A percentile compares a stretch with the other conserved stretches of the same genome.
Conservation (phyloP, 2,329 filamentous ascomycete species). For the Anisogramma anomala region DNA sequence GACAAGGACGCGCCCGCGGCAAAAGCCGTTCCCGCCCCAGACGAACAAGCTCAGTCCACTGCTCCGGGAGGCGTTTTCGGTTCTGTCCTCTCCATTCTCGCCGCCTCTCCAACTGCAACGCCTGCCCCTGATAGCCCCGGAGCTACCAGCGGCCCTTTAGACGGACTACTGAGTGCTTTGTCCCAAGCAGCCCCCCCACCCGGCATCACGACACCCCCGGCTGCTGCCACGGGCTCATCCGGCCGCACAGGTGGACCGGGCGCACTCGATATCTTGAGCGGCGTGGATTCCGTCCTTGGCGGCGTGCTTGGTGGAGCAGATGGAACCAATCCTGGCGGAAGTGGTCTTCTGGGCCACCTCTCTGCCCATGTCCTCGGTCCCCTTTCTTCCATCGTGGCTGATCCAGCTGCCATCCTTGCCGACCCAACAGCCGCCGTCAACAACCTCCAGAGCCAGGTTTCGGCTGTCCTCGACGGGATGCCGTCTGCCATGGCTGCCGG, state of each 20-base stretch:
- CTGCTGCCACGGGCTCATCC: neutral
- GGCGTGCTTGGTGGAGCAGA: slow-evolving; percentile 6
- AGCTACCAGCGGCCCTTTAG: neutral
- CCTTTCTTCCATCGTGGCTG: slow-evolving; percentile 8
- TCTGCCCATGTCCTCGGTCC: slow-evolving; percentile 10
- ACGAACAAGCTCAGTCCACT: neutral
- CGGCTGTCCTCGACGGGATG: slow-evolving; percentile 9
- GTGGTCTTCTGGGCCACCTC: slow-evolving; percentile 10
- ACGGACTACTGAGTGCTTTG: slow-evolving; percentile 11
- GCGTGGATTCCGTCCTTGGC: slow-evolving; percentile 8
- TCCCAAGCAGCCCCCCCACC: slow-evolving; percentile 8
- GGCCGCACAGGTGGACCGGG: neutral
- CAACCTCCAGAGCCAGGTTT: slow-evolving; percentile 8
- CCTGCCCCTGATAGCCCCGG: neutral
- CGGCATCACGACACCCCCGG: slow-evolving; percentile 1
- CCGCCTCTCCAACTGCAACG: slow-evolving; percentile 3
- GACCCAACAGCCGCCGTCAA: slow-evolving; percentile 8
- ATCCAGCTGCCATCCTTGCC: slow-evolving; percentile 9
- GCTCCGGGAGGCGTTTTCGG: slow-evolving; percentile 4
- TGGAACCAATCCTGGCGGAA: neutral
- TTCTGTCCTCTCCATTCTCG: slow-evolving; percentile 11
- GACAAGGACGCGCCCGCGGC: neutral
- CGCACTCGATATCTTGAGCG: slow-evolving; percentile 5
- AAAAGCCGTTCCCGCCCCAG: neutral
- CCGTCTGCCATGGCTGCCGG: slow-evolving; percentile 13